Evolutionary conservation across 768 basidiomycete species (phyloP).

Genomic region (Termitomyces titanicus): DNA sequence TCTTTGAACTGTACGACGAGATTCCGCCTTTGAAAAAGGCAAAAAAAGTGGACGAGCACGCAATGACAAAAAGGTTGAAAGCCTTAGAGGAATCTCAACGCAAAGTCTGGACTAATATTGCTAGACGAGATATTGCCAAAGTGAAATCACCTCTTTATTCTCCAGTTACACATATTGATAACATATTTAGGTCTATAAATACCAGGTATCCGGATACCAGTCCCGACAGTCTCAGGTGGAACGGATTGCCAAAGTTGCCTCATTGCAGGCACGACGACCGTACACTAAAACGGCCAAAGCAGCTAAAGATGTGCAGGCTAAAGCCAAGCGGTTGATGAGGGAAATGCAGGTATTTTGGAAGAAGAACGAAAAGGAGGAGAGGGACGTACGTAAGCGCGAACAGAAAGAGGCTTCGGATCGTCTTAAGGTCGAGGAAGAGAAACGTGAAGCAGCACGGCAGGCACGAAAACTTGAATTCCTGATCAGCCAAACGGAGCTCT

Average conservation of each 20-base stretch:
- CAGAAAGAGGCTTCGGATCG: conserved; percentile 92
- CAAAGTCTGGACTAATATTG: conserved; percentile 90
- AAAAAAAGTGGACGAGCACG: conserved; percentile 69
- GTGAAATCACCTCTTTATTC: conserved; percentile 29
- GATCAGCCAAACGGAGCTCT: conserved; percentile 97
- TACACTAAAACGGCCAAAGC: conserved; percentile 72
- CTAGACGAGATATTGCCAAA: conserved; percentile 79
- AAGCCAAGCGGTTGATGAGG: conserved; percentile 85
- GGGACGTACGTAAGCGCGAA: conserved; percentile 87
- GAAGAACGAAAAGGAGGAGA: conserved; percentile 96
- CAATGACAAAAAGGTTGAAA: conserved; percentile 72
- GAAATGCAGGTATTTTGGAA: conserved; percentile 98
- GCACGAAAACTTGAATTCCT: conserved; percentile 97
- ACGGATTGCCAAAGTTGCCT: conserved; percentile 70
- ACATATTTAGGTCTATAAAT: conserved; percentile 68
- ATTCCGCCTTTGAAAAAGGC: conserved; percentile 73
- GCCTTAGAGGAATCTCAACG: conserved; percentile 79
- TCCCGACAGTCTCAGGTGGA: conserved; percentile 67
- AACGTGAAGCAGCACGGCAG: conserved; percentile 88
- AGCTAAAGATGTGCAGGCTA: conserved; percentile 78
- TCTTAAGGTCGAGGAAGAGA: conserved; percentile 87
- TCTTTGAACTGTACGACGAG: conserved; percentile 69
- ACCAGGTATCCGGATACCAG: conserved; percentile 62
- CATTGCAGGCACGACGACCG: conserved; percentile 75
- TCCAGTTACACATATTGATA: neutral